Base-by-base conservation (phyloP, 495 filamentous ascomycete species). In the Talaromyces thailandensis region DNA sequence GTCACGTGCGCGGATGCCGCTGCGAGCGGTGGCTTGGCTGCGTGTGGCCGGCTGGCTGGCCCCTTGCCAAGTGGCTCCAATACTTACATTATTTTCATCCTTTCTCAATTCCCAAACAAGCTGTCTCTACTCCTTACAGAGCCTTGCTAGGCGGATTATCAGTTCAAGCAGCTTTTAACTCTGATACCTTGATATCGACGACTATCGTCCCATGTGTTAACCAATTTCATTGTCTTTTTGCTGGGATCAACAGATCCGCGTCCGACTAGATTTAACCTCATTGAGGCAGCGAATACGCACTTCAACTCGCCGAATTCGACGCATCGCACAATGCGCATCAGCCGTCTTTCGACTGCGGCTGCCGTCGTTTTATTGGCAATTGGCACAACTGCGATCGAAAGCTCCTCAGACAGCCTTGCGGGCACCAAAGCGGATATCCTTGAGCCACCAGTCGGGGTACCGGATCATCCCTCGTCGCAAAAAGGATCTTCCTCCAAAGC, bases 401-500 rank as follows among this genome's bases (percentile, higher is more conserved):
- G 23, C 45, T 48, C 45, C 26, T 50, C 59, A 16, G 40, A 50
- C 25, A 51, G 59, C 21, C 18, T 40, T 45, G 59, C 6, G 4
- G 50, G 29, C 51, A 48, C 12, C 51, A 56, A 40, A 21, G 31
- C 18, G 14, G 28, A 62, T 43, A 48, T 60, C 21, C 24, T 37
- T 23, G 50, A 62, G 25, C 40, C 59, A 32, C 59, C 40, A 40
- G 16, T 32, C 4, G 61, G 61, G 40, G 43, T 32, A 8, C 8
- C 59, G 31, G 55, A 57, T 18, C 59, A 24, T 40, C 11, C 11
- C 12, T 40, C 37, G 26, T 25, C 28, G 61, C 32, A 31, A 51
- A 40, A 26, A 24, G 53, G 37, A 18, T 25, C 63, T 11, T 32
- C 61, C 25, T 64, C 69, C 52, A 70, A 74, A 57, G 61, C 62